Evolutionary conservation across 2,329 filamentous ascomycete genomes (phyloP).

Genomic region (Pseudocercospora musae): DNA sequence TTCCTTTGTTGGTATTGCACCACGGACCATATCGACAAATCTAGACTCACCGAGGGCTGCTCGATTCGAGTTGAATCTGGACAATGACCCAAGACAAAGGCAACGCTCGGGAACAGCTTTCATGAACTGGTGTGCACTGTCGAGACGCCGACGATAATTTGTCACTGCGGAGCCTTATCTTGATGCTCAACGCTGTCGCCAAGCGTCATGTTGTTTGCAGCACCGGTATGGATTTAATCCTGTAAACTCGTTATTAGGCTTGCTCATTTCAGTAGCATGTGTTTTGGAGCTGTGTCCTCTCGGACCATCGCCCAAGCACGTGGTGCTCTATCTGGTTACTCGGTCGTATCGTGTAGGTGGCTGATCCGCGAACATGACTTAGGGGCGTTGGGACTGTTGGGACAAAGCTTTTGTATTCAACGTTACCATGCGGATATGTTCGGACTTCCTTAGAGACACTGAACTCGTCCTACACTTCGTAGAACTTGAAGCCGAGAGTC

Average conservation of each 20-base stretch:
- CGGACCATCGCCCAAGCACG: not conserved
- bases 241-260: not conserved
- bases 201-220: not conserved
- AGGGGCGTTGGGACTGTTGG: no score
- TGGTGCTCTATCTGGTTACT: not conserved
- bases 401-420: not conserved
- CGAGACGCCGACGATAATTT: not conserved
- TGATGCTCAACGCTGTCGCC: not conserved
- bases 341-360: not conserved
- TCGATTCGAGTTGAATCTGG: constrained; percentile 2
- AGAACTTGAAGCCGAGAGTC: not conserved
- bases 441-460: not conserved
- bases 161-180: not conserved
- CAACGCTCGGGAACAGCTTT: not conserved
- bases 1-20: constrained; percentile 2
- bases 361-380: not conserved
- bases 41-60: not conserved
- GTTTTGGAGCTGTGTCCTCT: not conserved
- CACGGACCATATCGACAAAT: not conserved
- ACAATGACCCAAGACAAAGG: not conserved
- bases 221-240: not conserved
- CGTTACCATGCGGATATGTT: not conserved
- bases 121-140: not conserved
- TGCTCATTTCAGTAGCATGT: not conserved
- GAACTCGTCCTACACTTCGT: not conserved